Conservation (phyloP, 2,329 filamentous ascomycete genomes). For the Herpotrichia juniperi region DNA sequence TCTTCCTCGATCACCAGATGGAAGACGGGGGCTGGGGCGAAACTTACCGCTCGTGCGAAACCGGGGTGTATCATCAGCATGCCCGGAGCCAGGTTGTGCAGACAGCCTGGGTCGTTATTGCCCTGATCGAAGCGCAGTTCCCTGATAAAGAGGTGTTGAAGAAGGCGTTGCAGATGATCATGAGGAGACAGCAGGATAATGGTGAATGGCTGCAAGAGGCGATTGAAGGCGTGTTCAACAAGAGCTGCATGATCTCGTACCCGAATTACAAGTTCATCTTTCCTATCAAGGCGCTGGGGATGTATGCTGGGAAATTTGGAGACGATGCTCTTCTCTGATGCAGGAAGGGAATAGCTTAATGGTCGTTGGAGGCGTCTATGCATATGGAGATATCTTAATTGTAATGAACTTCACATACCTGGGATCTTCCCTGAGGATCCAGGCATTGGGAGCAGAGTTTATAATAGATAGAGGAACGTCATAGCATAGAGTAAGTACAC, state of each 20-base stretch:
- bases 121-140: constrained; percentile 80
- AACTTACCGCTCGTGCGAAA: constrained; percentile 86
- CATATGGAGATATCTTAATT: no score
- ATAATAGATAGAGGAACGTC: no score
- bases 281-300: constrained; percentile 88
- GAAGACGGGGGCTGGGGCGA: constrained; percentile 96
- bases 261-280: constrained; percentile 99
- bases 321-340: not conserved
- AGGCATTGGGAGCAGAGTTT: no score
- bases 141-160: constrained; percentile 75
- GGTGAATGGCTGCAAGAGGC: constrained; percentile 95
- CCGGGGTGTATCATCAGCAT: constrained; percentile 76
- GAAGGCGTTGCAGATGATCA: constrained; percentile 78
- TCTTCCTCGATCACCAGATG: constrained; percentile 83
- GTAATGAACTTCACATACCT: no score
- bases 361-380: no score
- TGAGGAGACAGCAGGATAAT: constrained; percentile 82
- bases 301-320: constrained; percentile 65
- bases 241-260: constrained; percentile 98
- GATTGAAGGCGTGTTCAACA: constrained; percentile 98
- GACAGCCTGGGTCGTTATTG: constrained; percentile 89
- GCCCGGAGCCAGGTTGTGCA: constrained; percentile 87
- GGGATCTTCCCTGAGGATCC: no score
- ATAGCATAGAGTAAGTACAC: no score
- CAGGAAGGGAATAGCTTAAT: no score